Conservation (phyloP, 2,329 filamentous ascomycete species). For the Fusarium cicatricum region DNA sequence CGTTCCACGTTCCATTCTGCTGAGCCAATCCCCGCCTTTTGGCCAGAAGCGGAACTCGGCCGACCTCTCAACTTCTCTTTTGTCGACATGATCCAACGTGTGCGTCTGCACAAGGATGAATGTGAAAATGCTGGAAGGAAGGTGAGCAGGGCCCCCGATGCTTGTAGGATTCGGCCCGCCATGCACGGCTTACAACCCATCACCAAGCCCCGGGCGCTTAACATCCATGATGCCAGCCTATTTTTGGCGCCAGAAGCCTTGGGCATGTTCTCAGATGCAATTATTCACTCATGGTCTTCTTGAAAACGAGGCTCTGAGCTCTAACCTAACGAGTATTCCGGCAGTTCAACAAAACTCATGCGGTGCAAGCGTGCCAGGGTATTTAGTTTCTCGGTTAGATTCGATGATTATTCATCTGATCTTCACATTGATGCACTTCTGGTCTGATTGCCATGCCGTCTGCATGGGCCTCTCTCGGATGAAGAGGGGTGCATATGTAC, state of each 20-base stretch:
- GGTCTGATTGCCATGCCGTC: slow-evolving; percentile 26
- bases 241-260: slow-evolving; percentile 22
- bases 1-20: slow-evolving; percentile 18
- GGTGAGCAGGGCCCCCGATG: too few species aligned
- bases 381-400: slow-evolving; percentile 9
- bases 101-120: not conserved
- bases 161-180: slow-evolving; percentile 24
- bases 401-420: slow-evolving; percentile 18
- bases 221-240: slow-evolving; percentile 10
- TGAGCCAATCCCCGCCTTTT: slow-evolving; percentile 30
- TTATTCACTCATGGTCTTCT: slow-evolving; percentile 9
- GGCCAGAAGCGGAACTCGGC: slow-evolving; percentile 28
- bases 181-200: slow-evolving; percentile 26
- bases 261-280: slow-evolving; percentile 10
- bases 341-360: slow-evolving; percentile 13
- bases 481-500: slow-evolving; percentile 34
- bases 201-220: slow-evolving; percentile 25
- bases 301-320: slow-evolving; percentile 1
- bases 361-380: not conserved
- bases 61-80: not conserved
- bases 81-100: slow-evolving; percentile 6
- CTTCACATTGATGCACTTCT: slow-evolving; percentile 25
- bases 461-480: slow-evolving; percentile 8
- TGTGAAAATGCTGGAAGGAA: too few species aligned
- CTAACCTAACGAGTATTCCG: not conserved